phyloP scores from a whole-genome alignment of 2,329 filamentous ascomycete genomes.

The Talaromyces albobiverticillius region DNA sequence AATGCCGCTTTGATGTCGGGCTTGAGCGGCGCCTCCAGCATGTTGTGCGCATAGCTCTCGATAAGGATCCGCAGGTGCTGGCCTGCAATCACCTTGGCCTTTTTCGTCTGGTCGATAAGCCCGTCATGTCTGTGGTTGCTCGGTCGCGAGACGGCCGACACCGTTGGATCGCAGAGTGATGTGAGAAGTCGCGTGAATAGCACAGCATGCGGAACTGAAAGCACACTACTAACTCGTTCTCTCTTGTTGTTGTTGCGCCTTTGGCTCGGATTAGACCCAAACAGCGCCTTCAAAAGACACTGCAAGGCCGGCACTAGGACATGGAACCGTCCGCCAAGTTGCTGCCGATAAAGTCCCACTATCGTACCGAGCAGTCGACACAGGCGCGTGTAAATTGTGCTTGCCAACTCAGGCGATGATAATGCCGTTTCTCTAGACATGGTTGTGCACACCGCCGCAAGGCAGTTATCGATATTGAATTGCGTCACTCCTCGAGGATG shows the following conservation, averaged over 20 bases:
- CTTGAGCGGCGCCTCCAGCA: conserved; percentile 49
- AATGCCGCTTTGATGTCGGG: conserved; percentile 53
- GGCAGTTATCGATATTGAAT: conserved; percentile 44
- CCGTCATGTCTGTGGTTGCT: conserved; percentile 35
- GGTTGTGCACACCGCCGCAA: conserved; percentile 34
- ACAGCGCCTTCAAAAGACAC: conserved; percentile 54
- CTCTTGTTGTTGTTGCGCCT: conserved; percentile 22
- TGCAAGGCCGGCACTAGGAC: conserved; percentile 56
- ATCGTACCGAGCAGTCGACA: conserved; percentile 53
- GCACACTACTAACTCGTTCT: conserved; percentile 22
- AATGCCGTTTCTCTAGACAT: conserved; percentile 11
- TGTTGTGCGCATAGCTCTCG: conserved; percentile 54
- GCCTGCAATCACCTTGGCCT: conserved; percentile 56
- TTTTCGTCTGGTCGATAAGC: conserved; percentile 59
- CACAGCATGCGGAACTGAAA: conserved; percentile 45
- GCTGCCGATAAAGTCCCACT: conserved; percentile 56
- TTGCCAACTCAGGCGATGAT: conserved; percentile 25
- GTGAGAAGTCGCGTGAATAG: conserved; percentile 56
- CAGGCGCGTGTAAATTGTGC: conserved; percentile 52
- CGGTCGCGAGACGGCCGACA: conserved; percentile 50
- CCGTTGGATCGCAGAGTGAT: conserved; percentile 61
- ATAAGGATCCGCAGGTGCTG: conserved; percentile 58
- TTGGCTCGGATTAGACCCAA: conserved; percentile 43
- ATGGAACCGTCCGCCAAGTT: conserved; percentile 60
- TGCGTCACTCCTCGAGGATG: conserved; percentile 43